Conservation (phyloP, 495 filamentous ascomycete species). For the Venustampulla echinocandica region DNA sequence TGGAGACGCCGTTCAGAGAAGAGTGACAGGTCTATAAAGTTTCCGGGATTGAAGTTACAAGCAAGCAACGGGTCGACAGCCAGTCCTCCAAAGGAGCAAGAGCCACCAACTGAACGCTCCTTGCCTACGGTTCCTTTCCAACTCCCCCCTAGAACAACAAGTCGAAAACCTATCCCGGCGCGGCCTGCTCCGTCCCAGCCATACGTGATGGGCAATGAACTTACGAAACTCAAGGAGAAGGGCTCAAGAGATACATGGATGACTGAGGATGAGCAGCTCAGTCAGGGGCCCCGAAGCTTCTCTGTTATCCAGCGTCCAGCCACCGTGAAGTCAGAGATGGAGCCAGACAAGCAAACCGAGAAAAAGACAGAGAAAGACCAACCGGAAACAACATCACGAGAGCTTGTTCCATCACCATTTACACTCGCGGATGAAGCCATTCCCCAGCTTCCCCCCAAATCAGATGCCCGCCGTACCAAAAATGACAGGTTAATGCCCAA, state of each 20-base stretch:
- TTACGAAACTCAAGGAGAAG: constrained; percentile 19
- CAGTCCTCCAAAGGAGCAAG: constrained; percentile 12
- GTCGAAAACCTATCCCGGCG: constrained; percentile 16
- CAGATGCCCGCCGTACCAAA: constrained; percentile 9
- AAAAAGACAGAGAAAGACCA: too few species aligned
- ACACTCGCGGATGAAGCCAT: constrained; percentile 13
- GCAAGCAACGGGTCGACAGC: constrained; percentile 23
- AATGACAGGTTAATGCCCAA: too few species aligned
- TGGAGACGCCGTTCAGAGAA: constrained; percentile 20
- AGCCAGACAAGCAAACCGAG: constrained; percentile 6
- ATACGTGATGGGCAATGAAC: constrained; percentile 19
- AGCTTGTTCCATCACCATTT: constrained; percentile 11
- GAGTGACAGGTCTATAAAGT: constrained; percentile 16
- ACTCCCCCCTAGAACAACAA: constrained; percentile 13
- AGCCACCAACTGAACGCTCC: neutral
- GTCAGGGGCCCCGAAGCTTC: neutral
- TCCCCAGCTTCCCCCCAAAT: constrained; percentile 10
- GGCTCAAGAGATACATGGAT: neutral
- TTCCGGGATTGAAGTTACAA: constrained; percentile 20
- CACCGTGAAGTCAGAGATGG: constrained; percentile 16
- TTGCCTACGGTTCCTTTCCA: constrained; percentile 6
- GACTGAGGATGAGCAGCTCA: constrained; percentile 8
- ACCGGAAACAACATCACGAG: too few species aligned
- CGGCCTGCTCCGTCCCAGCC: constrained; percentile 19
- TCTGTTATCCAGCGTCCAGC: constrained; percentile 3